Evolutionary conservation across 1,284 basidiomycete species (phyloP), one percentile per base, ranked within the genome.

Genomic region (Leccinum subspadiceum): DNA sequence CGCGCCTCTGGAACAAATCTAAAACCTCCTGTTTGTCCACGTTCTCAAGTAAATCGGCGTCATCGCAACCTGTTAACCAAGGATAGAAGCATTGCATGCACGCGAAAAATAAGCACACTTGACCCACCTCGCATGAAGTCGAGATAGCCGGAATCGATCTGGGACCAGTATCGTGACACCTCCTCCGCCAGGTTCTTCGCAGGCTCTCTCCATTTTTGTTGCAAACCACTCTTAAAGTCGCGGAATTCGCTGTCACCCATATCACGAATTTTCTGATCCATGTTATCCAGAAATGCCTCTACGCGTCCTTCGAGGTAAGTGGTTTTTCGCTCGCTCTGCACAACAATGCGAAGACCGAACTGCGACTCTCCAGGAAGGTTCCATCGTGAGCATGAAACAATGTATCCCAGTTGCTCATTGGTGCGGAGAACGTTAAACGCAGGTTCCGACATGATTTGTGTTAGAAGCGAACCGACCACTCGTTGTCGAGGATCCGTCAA

Each of bases 341-440:
- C 85, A 7, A 96, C 79, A 57, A 99, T 84, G n/a, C 93, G 85
- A 66, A 97, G 77, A 9, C 94, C 96, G 65, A 85, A 83, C 59
- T 89, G 83, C 39, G 86, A 89, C 2, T 82, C 78, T 10, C 89
- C 87, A 26, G 83, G 70, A 49, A 88, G 72, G 26, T 78, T 71
- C 80, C 82, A 84, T 39, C 79, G 75, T 0, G 82, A 79, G 58
- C 84, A 84, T 3, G 79, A 83, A 46, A 94, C 93, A 54, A 96
- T 82, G 73, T 99, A 99, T 10, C 97, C 97, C 0, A 99, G 83
- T 75, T 99, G 97, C 73, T 99, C 94, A 73, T 95, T 89, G 2
- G 96, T 98, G n/a, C 97, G 88, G 46, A 99, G 83, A 39, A 90
- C 80, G 70, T 97, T 90, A 77, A 99, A 99, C n/a, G 90, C 84